phyloP scores from a whole-genome alignment of 179 eudicot genomes.

The Gypsophila paniculata region DNA sequence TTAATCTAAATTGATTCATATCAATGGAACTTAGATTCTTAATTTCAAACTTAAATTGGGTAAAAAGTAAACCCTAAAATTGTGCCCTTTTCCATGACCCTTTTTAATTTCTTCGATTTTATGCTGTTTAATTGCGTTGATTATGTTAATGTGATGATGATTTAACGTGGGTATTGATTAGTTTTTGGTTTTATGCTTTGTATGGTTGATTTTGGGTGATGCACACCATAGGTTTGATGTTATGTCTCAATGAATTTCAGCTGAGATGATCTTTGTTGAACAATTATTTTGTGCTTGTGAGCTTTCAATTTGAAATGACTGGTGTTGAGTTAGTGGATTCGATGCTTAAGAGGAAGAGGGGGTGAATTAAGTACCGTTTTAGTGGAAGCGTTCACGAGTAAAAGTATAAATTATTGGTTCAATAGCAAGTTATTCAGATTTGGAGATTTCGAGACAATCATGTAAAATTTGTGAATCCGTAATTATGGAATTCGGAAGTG shows the following conservation, averaged over 20 bases:
- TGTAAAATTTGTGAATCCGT: neutral
- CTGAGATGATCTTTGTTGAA: neutral
- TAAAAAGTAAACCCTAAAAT: neutral
- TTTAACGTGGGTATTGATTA: neutral
- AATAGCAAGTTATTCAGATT: neutral
- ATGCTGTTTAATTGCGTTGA: neutral
- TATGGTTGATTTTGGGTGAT: neutral
- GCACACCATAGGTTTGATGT: conserved; percentile 18
- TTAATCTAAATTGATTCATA: neutral
- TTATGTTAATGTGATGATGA: neutral
- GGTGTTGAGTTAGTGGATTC: no score
- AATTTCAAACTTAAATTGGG: neutral
- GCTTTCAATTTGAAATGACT: neutral
- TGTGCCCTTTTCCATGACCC: neutral
- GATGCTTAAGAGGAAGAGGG: no score
- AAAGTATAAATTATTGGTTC: no score
- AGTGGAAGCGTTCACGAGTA: no score
- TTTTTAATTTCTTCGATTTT: neutral
- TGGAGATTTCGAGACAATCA: neutral
- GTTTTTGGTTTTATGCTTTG: no score
- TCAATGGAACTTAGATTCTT: neutral
- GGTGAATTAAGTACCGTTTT: no score
- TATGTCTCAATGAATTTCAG: neutral
- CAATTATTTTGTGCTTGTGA: neutral
- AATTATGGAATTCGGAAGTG: neutral